Evolutionary conservation across 352 stramenopile species (phyloP), one percentile per base, ranked within the genome.

Genomic region (Globisporangium paddicum): DNA sequence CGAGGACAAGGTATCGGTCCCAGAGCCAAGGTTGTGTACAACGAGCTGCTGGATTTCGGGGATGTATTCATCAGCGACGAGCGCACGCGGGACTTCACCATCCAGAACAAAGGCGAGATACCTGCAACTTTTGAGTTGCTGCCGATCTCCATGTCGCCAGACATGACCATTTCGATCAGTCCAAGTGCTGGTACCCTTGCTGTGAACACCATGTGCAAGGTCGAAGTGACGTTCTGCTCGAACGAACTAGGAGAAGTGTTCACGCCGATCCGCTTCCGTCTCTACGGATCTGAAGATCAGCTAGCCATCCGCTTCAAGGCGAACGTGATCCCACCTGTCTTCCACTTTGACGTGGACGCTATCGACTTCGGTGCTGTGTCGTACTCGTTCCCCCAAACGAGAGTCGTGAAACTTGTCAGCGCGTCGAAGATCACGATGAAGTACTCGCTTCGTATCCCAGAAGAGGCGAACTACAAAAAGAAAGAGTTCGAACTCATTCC

Each of bases 101-200:
- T 98, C 58, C 82, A 96, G 58, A 98, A 98, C 69, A 95, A 92
- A 48, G 93, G 95, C 26, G 95, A 98, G 54, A 98, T 98, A 46
- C 72, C 86, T 5, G 89, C 88, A 9, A 70, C 84, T n/a, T 95
- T 86, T 59, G 72, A 82, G 50, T 65, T 92, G 14, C 56, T 89
- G 1, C 66, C 75, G 8, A 58, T 87, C 23, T 41, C n/a, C 2
- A 37, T 73, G 28, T 65, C 72, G 28, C 40, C 69, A 0, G 69
- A 72, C 10, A 78, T 76, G 30, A 37, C 52, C 0, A 58, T 93
- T 23, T 63, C 62, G 0, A 71, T 94, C 0, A 63, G 68, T 10
- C 87, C 87, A 2, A 63, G 60, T 6, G 60, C 50, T 10, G 89
- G 84, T 10, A 81, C 72, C 1, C 67, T 97, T 7, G 72, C 68